Base-by-base conservation (phyloP, 2,329 filamentous ascomycete species). In the Aspergillus pseudotamarii region DNA sequence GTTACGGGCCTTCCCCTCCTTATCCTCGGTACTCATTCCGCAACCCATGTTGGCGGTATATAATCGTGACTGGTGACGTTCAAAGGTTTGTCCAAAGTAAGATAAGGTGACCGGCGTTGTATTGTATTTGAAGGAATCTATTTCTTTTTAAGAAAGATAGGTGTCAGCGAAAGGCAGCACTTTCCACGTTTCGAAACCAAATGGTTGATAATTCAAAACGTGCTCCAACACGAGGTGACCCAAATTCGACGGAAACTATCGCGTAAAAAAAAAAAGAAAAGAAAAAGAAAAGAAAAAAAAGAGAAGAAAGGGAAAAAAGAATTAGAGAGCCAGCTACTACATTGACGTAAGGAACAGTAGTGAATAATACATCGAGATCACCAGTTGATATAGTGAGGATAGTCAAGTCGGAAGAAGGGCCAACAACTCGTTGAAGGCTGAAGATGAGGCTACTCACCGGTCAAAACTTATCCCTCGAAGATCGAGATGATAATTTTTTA, bases 1-100 rank as follows among this genome's bases (percentile, higher is more conserved):
- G 80, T 99, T 98, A 74, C 95, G 91, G 86, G 93, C 92, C 92
- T 97, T 98, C 84, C 95, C 94, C 93, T 98, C 95, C 91, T 97
- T 97, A 85, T 98, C 95, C 86, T 98, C 95, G 78, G 95, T 97
- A 81, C 94, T 98, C 93, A 97, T 96, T 83, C 94, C 94, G 82
- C 95, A 99, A 89, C 95, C 95, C 95, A 99, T 99, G 76, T 85
- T 93, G 90, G 79, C 84, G 82, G 80, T 71, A 58, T 61, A 67
- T 59, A 67, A 67, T 59, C 60, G 61, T 54, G 51, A 58, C 58
- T 48, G 28, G 46, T 36, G 54, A 28, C 58, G 59, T 61, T 50
- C 51, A 28, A 36, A 26, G 21, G 19, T 36, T 32, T 38, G 61
- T 61, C n/a, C 26, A 54, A 57, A 30, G 53, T 11, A 45, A 57